Percentiles rank a stretch among this genome's conserved stretches.
Evolutionary conservation across 2,329 filamentous ascomycete species (phyloP).

Genomic region (Aureobasidium melanogenum): DNA sequence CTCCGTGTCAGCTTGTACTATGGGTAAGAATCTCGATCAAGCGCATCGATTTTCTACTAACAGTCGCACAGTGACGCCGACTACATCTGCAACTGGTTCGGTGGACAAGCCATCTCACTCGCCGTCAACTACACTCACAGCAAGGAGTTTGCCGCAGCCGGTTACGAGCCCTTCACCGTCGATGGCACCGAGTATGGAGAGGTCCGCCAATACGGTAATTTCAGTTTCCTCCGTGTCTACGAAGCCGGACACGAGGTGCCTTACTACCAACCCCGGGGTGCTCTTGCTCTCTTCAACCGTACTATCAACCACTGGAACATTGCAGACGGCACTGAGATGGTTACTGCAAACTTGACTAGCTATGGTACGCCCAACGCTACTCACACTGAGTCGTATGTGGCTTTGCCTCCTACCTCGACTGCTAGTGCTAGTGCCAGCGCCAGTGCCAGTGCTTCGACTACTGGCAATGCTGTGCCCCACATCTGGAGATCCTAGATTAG

Average conservation of each 20-base stretch:
- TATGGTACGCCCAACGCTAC: conserved; percentile 29
- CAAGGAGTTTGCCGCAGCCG: conserved; percentile 21
- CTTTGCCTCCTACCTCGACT: conserved; percentile 23
- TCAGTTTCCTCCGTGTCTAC: conserved; percentile 24
- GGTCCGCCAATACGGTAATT: conserved; percentile 25
- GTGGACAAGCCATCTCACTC: conserved; percentile 44
- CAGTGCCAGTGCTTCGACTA: background rate
- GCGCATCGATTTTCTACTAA: background rate
- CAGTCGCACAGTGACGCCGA: conserved; percentile 16
- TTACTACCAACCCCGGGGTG: conserved; percentile 31
- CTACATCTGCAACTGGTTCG: conserved; percentile 30
- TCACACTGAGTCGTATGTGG: conserved; percentile 30
- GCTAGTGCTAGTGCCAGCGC: background rate
- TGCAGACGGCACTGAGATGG: conserved; percentile 25
- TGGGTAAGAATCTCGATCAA: conserved; percentile 7
- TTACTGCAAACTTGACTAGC: conserved; percentile 27
- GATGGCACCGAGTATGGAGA: conserved; percentile 33
- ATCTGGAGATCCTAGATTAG: background rate
- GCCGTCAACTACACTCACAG: conserved; percentile 29
- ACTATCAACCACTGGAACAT: conserved; percentile 29
- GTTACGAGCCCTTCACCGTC: conserved; percentile 28
- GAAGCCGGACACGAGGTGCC: conserved; percentile 35
- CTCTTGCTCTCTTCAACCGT: conserved; percentile 28
- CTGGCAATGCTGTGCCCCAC: background rate
- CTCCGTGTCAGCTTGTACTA: conserved; percentile 32